A percentile compares a stretch with the other conserved stretches of the same genome.
Conservation (phyloP, 2,329 filamentous ascomycete genomes). For the Paracoccidioides lutzii region DNA sequence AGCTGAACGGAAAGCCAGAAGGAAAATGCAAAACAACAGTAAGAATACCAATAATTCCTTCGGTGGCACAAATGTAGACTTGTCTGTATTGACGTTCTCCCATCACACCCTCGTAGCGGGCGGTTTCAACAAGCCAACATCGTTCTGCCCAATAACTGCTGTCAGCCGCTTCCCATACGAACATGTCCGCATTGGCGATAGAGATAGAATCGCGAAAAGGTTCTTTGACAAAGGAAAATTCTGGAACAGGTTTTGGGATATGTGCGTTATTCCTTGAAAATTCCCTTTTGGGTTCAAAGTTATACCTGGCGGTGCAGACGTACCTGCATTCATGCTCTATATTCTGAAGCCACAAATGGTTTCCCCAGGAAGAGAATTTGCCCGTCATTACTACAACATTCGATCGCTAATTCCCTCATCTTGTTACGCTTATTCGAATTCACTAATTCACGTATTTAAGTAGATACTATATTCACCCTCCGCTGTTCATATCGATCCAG, state of each 20-base stretch:
- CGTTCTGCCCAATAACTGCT: constrained; percentile 27
- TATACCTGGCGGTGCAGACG: neutral
- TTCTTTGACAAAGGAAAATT: constrained; percentile 34
- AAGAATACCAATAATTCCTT: neutral
- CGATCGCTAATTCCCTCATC: neutral
- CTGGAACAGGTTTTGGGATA: constrained; percentile 54
- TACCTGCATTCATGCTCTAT: too few species aligned
- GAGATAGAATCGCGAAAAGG: constrained; percentile 22
- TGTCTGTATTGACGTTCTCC: neutral
- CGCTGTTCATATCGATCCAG: constrained; percentile 32
- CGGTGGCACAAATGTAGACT: neutral
- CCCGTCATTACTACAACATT: neutral
- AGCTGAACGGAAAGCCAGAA: constrained; percentile 5
- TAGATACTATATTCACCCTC: constrained; percentile 56
- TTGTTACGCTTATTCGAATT: neutral
- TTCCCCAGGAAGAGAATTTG: neutral
- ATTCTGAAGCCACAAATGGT: too few species aligned
- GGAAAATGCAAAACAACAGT: neutral
- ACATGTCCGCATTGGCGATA: constrained; percentile 22
- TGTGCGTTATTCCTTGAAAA: constrained; percentile 44
- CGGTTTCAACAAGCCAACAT: neutral
- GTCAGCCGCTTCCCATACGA: constrained; percentile 33
- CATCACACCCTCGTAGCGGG: constrained; percentile 10
- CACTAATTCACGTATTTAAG: constrained; percentile 7
- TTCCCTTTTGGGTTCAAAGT: neutral